Evolutionary conservation across 441 rosid species (phyloP).

Genomic region (Croton laevigatus): DNA sequence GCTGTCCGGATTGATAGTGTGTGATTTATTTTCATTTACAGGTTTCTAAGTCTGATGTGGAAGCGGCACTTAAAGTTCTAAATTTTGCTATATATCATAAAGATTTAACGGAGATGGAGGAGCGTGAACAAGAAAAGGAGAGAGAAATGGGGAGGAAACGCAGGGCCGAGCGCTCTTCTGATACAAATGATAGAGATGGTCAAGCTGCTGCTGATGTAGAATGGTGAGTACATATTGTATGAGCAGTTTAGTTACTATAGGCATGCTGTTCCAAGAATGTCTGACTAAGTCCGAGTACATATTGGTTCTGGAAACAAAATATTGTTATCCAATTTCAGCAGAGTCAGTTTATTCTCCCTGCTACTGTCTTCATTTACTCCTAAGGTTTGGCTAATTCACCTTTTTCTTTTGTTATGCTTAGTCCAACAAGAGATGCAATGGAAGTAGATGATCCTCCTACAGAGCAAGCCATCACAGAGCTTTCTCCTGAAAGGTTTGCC

Average conservation of each 20-base stretch:
- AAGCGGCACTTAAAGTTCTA: conserved; percentile 82
- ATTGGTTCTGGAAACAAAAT: neutral
- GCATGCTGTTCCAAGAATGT: neutral
- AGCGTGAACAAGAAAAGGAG: conserved; percentile 76
- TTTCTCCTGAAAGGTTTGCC: conserved; percentile 61
- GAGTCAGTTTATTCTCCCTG: neutral
- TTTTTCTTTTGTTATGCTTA: conserved; percentile 24
- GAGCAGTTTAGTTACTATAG: neutral
- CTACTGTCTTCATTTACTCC: neutral
- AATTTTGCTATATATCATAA: conserved; percentile 97
- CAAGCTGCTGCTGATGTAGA: conserved; percentile 29
- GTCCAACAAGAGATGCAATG: conserved; percentile 63
- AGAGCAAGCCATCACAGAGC: conserved; percentile 39
- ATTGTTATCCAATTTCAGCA: neutral
- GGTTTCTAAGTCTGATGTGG: conserved; percentile 86
- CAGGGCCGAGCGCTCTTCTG: conserved; percentile 34
- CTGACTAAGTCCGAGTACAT: neutral
- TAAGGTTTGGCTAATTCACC: conserved; percentile 10
- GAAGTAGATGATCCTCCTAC: conserved; percentile 69
- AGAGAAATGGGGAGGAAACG: conserved; percentile 60
- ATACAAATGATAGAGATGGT: conserved; percentile 29
- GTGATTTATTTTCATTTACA: conserved; percentile 26
- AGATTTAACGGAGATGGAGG: conserved; percentile 98
- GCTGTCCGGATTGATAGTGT: neutral
- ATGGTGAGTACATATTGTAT: conserved; percentile 42